Conservation (phyloP, 1,284 basidiomycete genomes). For the Papiliotrema flavescens region DNA sequence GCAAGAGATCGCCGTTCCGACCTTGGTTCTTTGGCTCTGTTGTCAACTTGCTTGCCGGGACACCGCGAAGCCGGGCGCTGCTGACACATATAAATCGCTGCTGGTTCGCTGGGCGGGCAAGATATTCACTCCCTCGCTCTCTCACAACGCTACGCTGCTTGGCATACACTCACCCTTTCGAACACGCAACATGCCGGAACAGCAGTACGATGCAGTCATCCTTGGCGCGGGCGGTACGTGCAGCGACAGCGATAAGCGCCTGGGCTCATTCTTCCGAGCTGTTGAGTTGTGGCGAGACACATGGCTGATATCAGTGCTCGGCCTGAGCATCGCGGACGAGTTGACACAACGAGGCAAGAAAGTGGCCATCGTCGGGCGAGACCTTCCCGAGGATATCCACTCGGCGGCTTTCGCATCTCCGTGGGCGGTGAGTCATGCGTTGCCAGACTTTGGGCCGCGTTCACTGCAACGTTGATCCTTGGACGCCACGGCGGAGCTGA, state of each 20-base stretch:
- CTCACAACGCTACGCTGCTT: neutral
- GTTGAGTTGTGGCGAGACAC: neutral
- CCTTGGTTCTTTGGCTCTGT: no score
- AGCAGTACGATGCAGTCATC: conserved; percentile 49
- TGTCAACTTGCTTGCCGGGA: no score
- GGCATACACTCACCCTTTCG: neutral
- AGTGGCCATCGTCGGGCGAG: conserved; percentile 62
- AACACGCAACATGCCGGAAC: neutral
- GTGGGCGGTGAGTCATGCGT: conserved; percentile 61
- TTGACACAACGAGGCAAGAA: conserved; percentile 51
- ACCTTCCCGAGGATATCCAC: conserved; percentile 61
- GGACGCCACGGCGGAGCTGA: neutral
- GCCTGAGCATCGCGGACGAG: conserved; percentile 50
- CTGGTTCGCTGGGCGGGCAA: no score
- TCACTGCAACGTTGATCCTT: no score
- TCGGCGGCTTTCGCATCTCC: conserved; percentile 64
- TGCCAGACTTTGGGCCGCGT: no score
- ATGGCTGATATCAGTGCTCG: conserved; percentile 47
- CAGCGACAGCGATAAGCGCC: no score
- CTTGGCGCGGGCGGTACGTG: conserved; percentile 56
- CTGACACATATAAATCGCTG: no score
- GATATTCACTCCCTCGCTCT: neutral
- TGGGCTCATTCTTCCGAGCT: no score
- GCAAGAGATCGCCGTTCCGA: no score
- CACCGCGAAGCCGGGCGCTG: no score